Evolutionary conservation across 768 basidiomycete species (phyloP).

Genomic region (Lactarius sp.): DNA sequence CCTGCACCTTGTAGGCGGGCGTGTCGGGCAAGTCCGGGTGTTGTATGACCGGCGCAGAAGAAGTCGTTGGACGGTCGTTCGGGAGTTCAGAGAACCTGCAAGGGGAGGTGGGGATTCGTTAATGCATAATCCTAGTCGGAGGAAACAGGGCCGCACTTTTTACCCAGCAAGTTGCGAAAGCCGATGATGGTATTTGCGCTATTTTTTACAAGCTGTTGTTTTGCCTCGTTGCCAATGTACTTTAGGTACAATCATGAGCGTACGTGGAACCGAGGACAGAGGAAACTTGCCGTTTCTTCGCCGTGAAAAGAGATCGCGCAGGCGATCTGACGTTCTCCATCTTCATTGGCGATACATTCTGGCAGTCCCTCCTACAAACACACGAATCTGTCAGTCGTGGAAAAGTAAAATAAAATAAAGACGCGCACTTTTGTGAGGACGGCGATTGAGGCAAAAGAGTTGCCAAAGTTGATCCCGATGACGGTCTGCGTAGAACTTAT

Average conservation of each 20-base stretch:
- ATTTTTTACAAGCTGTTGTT: constrained; percentile 93
- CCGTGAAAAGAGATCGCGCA: constrained; percentile 89
- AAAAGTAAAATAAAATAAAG: not conserved
- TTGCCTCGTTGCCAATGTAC: constrained; percentile 97
- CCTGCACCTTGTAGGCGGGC: constrained; percentile 79
- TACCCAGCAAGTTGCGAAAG: constrained; percentile 90
- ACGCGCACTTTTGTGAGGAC: constrained; percentile 82
- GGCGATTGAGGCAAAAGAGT: constrained; percentile 91
- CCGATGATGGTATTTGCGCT: constrained; percentile 90
- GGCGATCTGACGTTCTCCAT: constrained; percentile 97
- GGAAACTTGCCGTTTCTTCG: constrained; percentile 72
- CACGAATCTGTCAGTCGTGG: too few species aligned
- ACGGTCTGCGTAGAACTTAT: constrained; percentile 46
- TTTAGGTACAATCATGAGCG: constrained; percentile 32
- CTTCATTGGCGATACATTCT: constrained; percentile 96
- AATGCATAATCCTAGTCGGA: too few species aligned
- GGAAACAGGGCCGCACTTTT: constrained; percentile 54
- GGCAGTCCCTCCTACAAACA: constrained; percentile 72
- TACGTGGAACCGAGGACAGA: too few species aligned
- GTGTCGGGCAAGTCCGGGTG: constrained; percentile 66
- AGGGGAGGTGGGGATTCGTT: not conserved
- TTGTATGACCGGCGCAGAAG: constrained; percentile 70
- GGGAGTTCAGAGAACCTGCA: constrained; percentile 71
- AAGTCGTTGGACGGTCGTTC: constrained; percentile 40
- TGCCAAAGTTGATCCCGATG: constrained; percentile 95